Base-by-base conservation (phyloP, 345 rosid species). In the Salix suchowensis region DNA sequence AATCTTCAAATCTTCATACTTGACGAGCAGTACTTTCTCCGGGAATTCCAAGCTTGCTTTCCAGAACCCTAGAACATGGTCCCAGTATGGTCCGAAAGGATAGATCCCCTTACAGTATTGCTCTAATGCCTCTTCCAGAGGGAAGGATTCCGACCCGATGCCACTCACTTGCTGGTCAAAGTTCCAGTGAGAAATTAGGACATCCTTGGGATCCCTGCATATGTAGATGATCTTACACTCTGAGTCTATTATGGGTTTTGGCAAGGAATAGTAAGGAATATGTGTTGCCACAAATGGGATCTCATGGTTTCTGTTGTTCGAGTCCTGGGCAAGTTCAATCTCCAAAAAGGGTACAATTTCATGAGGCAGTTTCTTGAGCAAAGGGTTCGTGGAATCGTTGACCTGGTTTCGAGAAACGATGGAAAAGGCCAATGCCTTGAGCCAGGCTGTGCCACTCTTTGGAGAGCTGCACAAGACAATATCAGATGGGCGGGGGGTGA, bases 31-130 rank as follows among this genome's bases (percentile, higher is more conserved):
- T 15, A 72, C 50, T 24, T 62, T 34, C 2, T 72, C 67, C n/a
- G 75, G 75, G 18, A 21, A 55, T 34, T 58, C 54, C 30, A 72
- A n/a, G n/a, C 75, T 55, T 15, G 75, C 50, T 58, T 72, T 58
- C 75, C 75, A 72, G 21, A 55, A 72, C 44, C 52, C 75, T 14
- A 72, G 40, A 6, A 60, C 75, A 42, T 69, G 72, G 34, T 44
- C 72, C 62, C 62, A 52, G 21, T 48, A 48, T 6, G 62, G 40
- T 30, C 74, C 64, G 15, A 26, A 71, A 0, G 7, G 18, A 5
- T 1, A 5, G 19, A 71, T 6, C 9, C 62, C 74, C 18, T 71
- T 15, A n/a, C 74, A 71, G 24, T 11, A 71, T 21, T 14, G 39
- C 39, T 71, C 74, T 9, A 71, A 71, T 6, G 74, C 39, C 30